phyloP scores from a whole-genome alignment of 1,284 basidiomycete species.

The Ceratobasidium sp. region DNA sequence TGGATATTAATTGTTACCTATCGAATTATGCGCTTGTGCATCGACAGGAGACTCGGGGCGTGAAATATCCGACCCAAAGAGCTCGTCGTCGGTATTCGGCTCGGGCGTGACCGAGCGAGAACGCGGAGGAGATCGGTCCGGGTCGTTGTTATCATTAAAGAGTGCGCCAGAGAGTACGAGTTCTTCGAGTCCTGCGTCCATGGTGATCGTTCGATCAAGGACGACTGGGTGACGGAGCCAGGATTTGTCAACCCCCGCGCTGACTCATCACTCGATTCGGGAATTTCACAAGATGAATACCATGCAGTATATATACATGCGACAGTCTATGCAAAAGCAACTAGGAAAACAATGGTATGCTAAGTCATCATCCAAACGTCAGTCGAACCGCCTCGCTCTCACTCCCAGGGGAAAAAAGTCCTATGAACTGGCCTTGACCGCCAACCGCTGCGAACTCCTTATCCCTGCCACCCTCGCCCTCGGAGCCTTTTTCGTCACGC shows the following conservation, averaged over 20 bases:
- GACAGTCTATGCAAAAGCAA: background rate
- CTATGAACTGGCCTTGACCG: background rate
- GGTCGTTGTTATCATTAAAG: slow-evolving; percentile 58
- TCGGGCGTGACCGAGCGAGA: slow-evolving; percentile 61
- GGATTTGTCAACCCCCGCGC: too few relatives aligned
- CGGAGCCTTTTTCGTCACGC: background rate
- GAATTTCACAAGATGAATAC: background rate
- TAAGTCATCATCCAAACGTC: background rate
- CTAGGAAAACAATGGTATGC: background rate
- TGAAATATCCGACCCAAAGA: slow-evolving; percentile 47
- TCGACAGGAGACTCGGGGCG: slow-evolving; percentile 32
- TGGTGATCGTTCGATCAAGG: background rate
- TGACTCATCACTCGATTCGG: background rate
- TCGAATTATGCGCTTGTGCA: slow-evolving; percentile 40
- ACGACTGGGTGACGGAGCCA: too few relatives aligned
- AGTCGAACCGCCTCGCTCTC: background rate
- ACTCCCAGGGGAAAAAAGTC: background rate
- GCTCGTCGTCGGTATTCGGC: slow-evolving; percentile 58
- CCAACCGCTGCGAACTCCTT: background rate
- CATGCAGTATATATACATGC: background rate
- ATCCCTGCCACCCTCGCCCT: background rate
- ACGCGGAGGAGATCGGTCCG: slow-evolving; percentile 56
- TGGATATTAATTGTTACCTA: slow-evolving; percentile 43
- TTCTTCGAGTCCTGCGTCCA: slow-evolving; percentile 58
- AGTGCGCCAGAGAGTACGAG: slow-evolving; percentile 79